These are phyloP conservation scores for Lentithecium fluviatile DNA, from an alignment of 495 filamentous ascomycete genomes.

Conservation along the genomic window DNA sequence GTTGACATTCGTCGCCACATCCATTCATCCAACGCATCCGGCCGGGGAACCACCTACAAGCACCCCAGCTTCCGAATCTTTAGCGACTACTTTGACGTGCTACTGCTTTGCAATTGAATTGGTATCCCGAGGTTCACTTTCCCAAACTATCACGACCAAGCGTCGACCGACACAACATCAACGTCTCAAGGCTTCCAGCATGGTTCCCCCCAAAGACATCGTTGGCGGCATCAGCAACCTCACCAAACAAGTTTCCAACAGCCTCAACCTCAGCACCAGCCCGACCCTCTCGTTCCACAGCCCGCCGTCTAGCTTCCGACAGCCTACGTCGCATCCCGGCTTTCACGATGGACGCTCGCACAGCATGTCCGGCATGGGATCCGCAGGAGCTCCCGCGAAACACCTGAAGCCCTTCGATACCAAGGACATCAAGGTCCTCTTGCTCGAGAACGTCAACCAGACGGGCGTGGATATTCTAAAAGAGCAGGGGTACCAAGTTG, in stretches of 20 bases:
- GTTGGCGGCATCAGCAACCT: constrained; percentile 2
- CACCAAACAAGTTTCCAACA: constrained; percentile 20
- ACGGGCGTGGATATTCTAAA: constrained; percentile 79
- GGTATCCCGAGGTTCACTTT: neutral
- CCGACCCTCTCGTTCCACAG: constrained; percentile 67
- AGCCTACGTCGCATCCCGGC: constrained; percentile 9
- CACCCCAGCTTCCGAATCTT: neutral
- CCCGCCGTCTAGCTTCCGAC: constrained; percentile 51
- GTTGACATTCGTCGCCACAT: neutral
- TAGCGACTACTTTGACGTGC: neutral
- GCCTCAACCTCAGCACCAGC: constrained; percentile 47
- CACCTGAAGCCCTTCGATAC: constrained; percentile 94
- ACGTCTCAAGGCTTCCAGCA: neutral
- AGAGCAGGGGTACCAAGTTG: constrained; percentile 92
- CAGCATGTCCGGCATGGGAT: neutral
- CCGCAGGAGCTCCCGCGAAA: constrained; percentile 53
- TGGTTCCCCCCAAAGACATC: constrained; percentile 30
- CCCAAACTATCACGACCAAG: neutral
- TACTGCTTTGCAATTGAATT: neutral
- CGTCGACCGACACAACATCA: neutral
- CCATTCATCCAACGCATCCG: neutral
- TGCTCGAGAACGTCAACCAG: constrained; percentile 94
- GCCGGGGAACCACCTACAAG: neutral
- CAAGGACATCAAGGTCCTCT: constrained; percentile 90
- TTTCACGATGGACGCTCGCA: constrained; percentile 7